Evolutionary conservation across 257 asterid species (phyloP), one percentile per base, ranked within the genome.

Genomic region (Datura wrightii): DNA sequence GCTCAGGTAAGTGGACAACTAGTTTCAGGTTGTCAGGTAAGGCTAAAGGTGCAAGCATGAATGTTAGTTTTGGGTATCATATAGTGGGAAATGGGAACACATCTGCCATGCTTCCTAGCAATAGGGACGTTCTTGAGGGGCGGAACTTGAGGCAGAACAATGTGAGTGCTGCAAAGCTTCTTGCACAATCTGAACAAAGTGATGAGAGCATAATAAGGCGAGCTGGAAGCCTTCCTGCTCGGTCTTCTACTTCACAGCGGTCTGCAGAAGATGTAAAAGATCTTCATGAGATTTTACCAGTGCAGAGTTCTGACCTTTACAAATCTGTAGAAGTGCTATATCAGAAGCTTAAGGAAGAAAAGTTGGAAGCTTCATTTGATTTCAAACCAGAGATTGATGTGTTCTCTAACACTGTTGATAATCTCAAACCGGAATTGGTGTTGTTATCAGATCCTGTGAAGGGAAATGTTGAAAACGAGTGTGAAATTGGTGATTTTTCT

Each of bases 1-100:
- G 96, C 89, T 89, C 93, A 0, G 98, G 99, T 76, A 97, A 88
- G 85, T 97, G 99, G 99, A 90, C 97, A 31, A 97, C 99, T 84
- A 97, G 98, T 91, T 97, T 90, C 89, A 88, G 89, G 85, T 88
- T 97, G 86, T 91, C 98, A 3, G 98, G 98, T 54, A 92, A 90
- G 89, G 99, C 97, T 54, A 90, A 87, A 87, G 97, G 97, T 50
- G 99, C 96, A 34, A 90, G 86, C 19, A 79, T 97, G 88, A 92
- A 94, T 84, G 97, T 95, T 82, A 97, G 98, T 89, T 94, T 94
- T 85, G 95, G 94, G 39, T 97, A 92, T 82, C 90, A 69, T 80
- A 91, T 92, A 31, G 83, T 89, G 80, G 97, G 89, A 83, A 89
- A 91, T 84, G 84, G 84, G 85, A 85, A 83, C 67, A 60, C 72